These are phyloP conservation scores for Pilatotrama ljubarskyi DNA, from an alignment of 768 basidiomycete genomes.

Conservation along the genomic window DNA sequence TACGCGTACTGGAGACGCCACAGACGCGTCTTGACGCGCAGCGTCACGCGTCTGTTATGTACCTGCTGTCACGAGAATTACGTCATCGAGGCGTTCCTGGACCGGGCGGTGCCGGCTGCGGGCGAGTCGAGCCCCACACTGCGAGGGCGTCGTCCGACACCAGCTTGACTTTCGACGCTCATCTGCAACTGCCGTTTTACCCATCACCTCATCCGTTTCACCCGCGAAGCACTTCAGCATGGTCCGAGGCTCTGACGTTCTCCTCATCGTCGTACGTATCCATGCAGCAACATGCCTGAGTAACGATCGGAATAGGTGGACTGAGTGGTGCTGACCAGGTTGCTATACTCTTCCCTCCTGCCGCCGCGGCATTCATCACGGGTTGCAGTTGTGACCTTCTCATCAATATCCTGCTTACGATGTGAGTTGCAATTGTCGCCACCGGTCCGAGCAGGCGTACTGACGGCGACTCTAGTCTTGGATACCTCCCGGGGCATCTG, in stretches of 20 bases:
- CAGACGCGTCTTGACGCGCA: constrained; percentile 9
- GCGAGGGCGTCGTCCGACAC: too few relatives aligned
- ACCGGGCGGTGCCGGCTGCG: background rate
- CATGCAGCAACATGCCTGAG: too few relatives aligned
- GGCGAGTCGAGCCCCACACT: background rate
- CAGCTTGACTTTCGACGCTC: background rate
- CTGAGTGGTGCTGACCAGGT: constrained; percentile 44
- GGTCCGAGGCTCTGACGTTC: constrained; percentile 66
- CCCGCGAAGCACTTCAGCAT: background rate
- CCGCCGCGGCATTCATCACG: constrained; percentile 72
- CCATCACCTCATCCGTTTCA: background rate
- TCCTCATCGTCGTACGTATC: constrained; percentile 70
- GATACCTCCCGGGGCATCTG: constrained; percentile 69
- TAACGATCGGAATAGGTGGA: background rate
- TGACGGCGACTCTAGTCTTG: constrained; percentile 50
- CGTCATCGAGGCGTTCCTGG: background rate
- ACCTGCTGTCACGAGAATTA: background rate
- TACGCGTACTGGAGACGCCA: too few relatives aligned
- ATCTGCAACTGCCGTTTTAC: background rate
- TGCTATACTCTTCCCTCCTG: constrained; percentile 80
- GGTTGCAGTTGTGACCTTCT: constrained; percentile 87
- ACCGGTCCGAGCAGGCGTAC: background rate
- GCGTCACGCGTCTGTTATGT: constrained; percentile 11
- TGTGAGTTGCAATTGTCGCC: constrained; percentile 46
- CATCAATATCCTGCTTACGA: constrained; percentile 78